Conservation (phyloP, 768 basidiomycete species). For the Fibroporia radiculosa region DNA sequence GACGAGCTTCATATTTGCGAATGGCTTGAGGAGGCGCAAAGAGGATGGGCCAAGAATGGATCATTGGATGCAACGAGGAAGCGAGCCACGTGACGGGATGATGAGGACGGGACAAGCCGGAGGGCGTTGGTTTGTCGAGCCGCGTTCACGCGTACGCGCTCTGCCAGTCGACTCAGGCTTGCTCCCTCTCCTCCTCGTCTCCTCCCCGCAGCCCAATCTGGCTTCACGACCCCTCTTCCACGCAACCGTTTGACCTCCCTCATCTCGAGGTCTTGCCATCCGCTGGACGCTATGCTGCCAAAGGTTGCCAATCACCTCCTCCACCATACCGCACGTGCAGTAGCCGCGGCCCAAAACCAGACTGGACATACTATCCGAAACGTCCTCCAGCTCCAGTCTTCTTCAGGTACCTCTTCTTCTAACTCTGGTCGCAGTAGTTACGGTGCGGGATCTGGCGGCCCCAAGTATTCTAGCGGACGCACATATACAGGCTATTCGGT, state of each 20-base stretch:
- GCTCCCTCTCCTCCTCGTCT: neutral
- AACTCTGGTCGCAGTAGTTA: conserved; percentile 41
- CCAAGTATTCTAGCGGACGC: conserved; percentile 63
- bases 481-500: conserved; percentile 67
- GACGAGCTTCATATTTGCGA: conserved; percentile 73
- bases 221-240: neutral
- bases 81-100: no score
- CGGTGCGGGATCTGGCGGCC: conserved; percentile 61
- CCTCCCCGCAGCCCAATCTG: neutral
- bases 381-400: conserved; percentile 63
- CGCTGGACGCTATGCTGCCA: conserved; percentile 52
- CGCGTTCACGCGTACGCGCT: neutral
- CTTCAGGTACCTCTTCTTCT: conserved; percentile 38
- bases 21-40: neutral
- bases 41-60: neutral
- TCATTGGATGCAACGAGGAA: no score
- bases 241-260: no score
- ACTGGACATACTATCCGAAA: conserved; percentile 61
- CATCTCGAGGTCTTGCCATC: no score
- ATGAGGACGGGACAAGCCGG: neutral
- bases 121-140: neutral
- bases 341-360: conserved; percentile 68
- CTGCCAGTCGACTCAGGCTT: neutral
- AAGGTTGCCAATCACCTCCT: conserved; percentile 77
- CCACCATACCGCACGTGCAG: conserved; percentile 69